A percentile compares a stretch with the other conserved stretches of the same genome.
Conservation (phyloP, 163 green algal genomes). For the Chlorella variabilis region DNA sequence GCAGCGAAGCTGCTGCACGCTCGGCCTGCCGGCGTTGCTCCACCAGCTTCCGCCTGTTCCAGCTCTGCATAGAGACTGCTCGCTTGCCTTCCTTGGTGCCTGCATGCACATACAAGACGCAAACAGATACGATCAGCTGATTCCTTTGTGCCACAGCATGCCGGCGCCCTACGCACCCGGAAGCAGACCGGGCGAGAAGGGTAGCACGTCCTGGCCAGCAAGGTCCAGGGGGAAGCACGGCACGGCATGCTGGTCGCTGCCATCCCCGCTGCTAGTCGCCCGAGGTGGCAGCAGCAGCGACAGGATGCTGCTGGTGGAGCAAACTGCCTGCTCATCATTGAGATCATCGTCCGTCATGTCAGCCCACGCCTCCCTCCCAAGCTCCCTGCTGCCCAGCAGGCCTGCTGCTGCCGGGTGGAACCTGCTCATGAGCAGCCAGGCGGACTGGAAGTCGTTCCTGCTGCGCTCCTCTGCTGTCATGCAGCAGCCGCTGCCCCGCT, state of each 20-base stretch:
- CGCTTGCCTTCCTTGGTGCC: constrained; percentile 12
- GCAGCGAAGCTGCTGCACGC: not conserved
- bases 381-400: not conserved
- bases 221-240: constrained; percentile 34
- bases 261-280: not conserved
- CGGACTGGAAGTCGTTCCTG: constrained; percentile 36
- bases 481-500: not conserved
- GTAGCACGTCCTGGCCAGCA: constrained; percentile 26
- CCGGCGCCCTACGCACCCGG: constrained; percentile 8
- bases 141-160: not conserved
- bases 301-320: constrained; percentile 32
- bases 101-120: not conserved
- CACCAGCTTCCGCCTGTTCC: constrained; percentile 17
- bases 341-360: too few species aligned
- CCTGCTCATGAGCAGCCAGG: constrained; percentile 24
- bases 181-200: constrained; percentile 39
- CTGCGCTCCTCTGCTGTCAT: constrained; percentile 19
- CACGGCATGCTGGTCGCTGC: not conserved
- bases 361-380: too few species aligned
- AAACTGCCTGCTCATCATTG: not conserved
- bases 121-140: too few species aligned
- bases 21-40: constrained; percentile 13
- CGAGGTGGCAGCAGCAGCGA: constrained; percentile 17
- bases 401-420: constrained; percentile 17
- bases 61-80: constrained; percentile 13